Evolutionary conservation across 192 early-diverging fungal species (phyloP).

Genomic region (Backusella westeae): DNA sequence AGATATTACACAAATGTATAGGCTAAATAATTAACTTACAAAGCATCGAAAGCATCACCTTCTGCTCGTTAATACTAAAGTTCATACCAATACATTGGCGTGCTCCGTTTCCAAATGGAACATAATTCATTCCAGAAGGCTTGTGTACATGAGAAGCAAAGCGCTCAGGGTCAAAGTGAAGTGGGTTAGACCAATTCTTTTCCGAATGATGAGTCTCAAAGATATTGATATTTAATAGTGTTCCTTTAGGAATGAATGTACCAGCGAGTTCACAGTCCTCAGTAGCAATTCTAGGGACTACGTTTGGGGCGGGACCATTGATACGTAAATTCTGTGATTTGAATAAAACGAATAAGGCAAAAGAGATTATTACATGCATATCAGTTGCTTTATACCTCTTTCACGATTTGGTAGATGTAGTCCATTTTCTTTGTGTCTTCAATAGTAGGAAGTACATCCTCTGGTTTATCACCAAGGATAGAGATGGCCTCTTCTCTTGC

Average conservation of each 20-base stretch:
- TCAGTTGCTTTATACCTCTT: conserved; percentile 31
- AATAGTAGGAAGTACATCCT: conserved; percentile 48
- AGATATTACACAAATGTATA: neutral
- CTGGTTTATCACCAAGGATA: conserved; percentile 51
- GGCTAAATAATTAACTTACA: neutral
- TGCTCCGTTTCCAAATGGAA: conserved; percentile 55
- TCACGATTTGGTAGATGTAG: conserved; percentile 51
- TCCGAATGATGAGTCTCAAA: conserved; percentile 12
- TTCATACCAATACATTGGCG: conserved; percentile 63
- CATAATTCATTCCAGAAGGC: conserved; percentile 35
- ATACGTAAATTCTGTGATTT: conserved; percentile 4
- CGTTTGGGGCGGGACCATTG: neutral
- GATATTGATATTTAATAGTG: conserved; percentile 12
- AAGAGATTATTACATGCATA: neutral
- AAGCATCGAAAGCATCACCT: conserved; percentile 49
- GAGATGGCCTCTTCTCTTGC: conserved; percentile 49
- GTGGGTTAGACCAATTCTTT: conserved; percentile 10
- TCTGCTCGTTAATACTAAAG: conserved; percentile 58
- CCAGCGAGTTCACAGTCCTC: conserved; percentile 26
- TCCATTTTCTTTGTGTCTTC: conserved; percentile 50
- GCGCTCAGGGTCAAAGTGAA: conserved; percentile 23
- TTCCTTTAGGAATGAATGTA: conserved; percentile 25
- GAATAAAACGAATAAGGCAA: neutral
- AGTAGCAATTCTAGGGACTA: neutral
- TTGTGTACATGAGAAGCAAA: neutral